phyloP scores from a whole-genome alignment of 305 asterid species.

The Fraxinus greggii region DNA sequence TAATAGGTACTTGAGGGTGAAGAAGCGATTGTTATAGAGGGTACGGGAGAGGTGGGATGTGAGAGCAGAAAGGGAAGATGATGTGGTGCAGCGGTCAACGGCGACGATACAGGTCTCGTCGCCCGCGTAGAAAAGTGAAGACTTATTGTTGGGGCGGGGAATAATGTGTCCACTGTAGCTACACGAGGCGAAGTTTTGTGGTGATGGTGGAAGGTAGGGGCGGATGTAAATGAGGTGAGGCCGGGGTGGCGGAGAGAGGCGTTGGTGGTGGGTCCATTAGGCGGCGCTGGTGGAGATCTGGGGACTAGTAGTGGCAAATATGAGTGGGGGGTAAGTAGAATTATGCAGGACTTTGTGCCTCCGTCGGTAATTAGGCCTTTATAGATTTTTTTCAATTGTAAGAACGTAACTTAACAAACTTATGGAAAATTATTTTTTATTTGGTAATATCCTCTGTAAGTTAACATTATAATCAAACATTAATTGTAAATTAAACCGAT shows the following conservation, averaged over 20 bases:
- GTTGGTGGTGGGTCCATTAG: conserved; percentile 51
- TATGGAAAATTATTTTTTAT: neutral
- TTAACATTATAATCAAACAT: neutral
- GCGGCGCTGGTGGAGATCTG: conserved; percentile 13
- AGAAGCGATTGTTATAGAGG: conserved; percentile 56
- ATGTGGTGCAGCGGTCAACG: conserved; percentile 71
- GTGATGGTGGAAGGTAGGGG: conserved; percentile 51
- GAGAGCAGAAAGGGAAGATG: conserved; percentile 46
- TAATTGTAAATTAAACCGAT: neutral
- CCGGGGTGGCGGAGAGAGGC: conserved; percentile 38
- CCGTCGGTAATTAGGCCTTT: conserved; percentile 42
- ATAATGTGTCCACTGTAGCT: conserved; percentile 87
- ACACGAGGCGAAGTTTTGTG: conserved; percentile 71
- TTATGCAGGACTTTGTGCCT: conserved; percentile 31
- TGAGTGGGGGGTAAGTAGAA: neutral
- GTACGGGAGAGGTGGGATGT: conserved; percentile 55
- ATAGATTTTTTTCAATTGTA: neutral
- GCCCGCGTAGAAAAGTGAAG: conserved; percentile 69
- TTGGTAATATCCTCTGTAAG: neutral
- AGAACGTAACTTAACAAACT: neutral
- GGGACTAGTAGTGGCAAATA: neutral
- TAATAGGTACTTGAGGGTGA: conserved; percentile 76
- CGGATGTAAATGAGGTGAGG: conserved; percentile 16
- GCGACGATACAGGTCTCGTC: conserved; percentile 80
- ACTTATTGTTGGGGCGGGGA: conserved; percentile 73